Evolutionary conservation across 768 basidiomycete genomes (phyloP).

Genomic region (Leccinum longicurvipes): DNA sequence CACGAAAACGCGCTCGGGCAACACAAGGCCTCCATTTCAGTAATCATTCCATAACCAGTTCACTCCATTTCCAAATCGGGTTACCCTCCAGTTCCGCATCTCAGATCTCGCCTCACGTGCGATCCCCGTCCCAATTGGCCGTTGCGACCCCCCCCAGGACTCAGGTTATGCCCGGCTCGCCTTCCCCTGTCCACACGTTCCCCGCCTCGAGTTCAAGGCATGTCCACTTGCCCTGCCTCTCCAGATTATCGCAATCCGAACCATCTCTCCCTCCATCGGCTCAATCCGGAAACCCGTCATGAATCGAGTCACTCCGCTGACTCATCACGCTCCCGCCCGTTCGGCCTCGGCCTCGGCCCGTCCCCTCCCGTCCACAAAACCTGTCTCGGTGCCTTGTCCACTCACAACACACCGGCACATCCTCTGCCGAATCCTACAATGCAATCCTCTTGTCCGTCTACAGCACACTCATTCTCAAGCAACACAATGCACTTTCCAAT

Average conservation of each 20-base stretch:
- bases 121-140: conserved; percentile 9
- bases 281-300: neutral
- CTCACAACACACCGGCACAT: neutral
- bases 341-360: conserved; percentile 6
- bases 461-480: neutral
- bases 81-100: conserved; percentile 18
- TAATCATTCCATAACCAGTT: conserved; percentile 28
- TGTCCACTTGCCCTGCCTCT: conserved; percentile 11
- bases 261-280: neutral
- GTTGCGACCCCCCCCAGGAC: neutral
- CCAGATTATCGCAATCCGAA: conserved; percentile 32
- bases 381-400: conserved; percentile 18
- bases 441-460: neutral
- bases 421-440: neutral
- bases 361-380: conserved; percentile 2
- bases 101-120: conserved; percentile 32
- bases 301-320: conserved; percentile 10
- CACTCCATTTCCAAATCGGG: conserved; percentile 16
- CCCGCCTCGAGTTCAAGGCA: conserved; percentile 29
- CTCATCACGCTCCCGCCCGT: conserved; percentile 1
- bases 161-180: conserved; percentile 9
- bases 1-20: conserved; percentile 26
- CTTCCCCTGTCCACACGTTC: conserved; percentile 25
- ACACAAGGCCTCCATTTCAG: conserved; percentile 23
- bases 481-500: neutral